These are phyloP conservation scores for Botryobasidium botryosum DNA, from an alignment of 768 basidiomycete species.

Conservation along the genomic window DNA sequence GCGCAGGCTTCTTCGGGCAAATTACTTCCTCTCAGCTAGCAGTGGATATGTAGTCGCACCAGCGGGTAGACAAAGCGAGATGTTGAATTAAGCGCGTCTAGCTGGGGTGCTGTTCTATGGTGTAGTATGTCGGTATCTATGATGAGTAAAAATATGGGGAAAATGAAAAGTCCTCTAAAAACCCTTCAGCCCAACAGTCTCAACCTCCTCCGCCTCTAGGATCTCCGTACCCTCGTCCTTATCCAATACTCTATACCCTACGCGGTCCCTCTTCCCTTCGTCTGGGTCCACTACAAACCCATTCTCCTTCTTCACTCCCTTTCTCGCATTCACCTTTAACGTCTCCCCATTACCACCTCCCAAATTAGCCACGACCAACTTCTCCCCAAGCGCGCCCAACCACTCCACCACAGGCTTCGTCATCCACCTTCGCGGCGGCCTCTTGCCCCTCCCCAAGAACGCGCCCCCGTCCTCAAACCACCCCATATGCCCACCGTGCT, in stretches of 20 bases:
- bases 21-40: no score
- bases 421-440: constrained; percentile 2
- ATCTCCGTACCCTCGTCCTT: no score
- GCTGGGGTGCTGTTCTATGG: no score
- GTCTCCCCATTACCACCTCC: neutral
- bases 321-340: neutral
- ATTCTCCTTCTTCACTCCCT: neutral
- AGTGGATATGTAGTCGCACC: no score
- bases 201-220: no score
- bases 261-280: neutral
- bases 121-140: no score
- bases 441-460: neutral
- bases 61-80: no score
- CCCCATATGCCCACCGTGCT: constrained; percentile 5
- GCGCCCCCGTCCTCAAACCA: constrained; percentile 4
- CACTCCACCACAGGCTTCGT: constrained; percentile 6
- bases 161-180: no score
- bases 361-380: neutral
- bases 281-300: constrained; percentile 10
- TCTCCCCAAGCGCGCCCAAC: constrained; percentile 4
- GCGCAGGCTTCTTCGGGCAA: no score
- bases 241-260: neutral
- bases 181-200: no score
- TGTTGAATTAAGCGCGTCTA: no score
- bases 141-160: no score